These are phyloP conservation scores for Pythium rhizo-oryzae DNA, from an alignment of 352 stramenopile genomes.

Conservation along the genomic window DNA sequence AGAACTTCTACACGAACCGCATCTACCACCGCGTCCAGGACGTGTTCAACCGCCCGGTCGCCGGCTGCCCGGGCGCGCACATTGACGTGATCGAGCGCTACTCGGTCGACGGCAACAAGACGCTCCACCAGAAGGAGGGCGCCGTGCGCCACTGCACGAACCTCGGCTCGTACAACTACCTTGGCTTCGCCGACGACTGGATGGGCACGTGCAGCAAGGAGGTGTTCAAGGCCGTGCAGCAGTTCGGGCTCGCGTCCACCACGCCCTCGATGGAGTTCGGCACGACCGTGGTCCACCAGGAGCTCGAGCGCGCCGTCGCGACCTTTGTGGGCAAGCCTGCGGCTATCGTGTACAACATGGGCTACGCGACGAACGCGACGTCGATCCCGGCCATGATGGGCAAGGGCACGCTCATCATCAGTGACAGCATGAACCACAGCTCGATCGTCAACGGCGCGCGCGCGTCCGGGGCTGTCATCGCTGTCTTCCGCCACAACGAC, in stretches of 20 bases:
- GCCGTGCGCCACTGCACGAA: constrained; percentile 92
- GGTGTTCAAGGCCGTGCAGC: constrained; percentile 89
- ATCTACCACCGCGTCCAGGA: constrained; percentile 98
- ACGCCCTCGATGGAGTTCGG: constrained; percentile 79
- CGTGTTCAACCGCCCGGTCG: constrained; percentile 82
- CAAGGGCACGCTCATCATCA: constrained; percentile 95
- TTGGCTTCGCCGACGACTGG: constrained; percentile 99
- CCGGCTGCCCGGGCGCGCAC: constrained; percentile 72
- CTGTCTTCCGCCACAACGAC: constrained; percentile 98
- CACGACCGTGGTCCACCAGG: constrained; percentile 90
- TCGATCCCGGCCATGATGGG: constrained; percentile 96
- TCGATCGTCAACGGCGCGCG: constrained; percentile 98
- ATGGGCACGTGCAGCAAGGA: constrained; percentile 93
- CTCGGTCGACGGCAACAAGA: constrained; percentile 84
- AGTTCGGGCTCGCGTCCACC: constrained; percentile 83
- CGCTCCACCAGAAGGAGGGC: constrained; percentile 69
- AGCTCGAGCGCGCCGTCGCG: constrained; percentile 94
- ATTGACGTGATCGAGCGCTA: constrained; percentile 97
- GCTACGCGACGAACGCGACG: constrained; percentile 98
- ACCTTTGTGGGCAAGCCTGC: constrained; percentile 97
- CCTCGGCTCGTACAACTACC: constrained; percentile 99
- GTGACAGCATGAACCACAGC: constrained; percentile 98
- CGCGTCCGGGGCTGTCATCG: constrained; percentile 90
- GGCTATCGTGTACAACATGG: constrained; percentile 98
- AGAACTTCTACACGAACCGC: constrained; percentile 98